These are phyloP conservation scores for Limnomonas spitsbergensis DNA, from an alignment of 139 green algal species.

Conservation along the genomic window DNA sequence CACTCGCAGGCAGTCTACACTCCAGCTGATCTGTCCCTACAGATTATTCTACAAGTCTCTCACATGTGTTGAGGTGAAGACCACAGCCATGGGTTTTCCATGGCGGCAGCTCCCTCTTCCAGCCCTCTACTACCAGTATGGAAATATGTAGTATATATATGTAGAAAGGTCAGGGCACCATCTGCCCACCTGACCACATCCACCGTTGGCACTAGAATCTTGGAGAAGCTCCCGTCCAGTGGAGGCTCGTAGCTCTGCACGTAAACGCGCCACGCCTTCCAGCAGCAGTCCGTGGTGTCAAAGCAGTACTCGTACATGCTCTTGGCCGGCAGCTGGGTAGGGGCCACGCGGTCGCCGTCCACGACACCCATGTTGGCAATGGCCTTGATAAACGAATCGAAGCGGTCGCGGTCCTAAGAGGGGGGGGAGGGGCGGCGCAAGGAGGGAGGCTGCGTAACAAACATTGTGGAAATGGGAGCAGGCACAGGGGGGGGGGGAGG, in stretches of 20 bases:
- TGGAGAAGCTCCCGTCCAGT: conserved; percentile 63
- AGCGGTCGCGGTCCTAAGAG: conserved; percentile 59
- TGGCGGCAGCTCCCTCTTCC: no score
- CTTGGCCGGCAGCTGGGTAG: conserved; percentile 61
- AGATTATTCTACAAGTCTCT: no score
- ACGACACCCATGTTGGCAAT: conserved; percentile 55
- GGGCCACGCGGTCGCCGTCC: conserved; percentile 59
- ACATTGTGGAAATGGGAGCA: no score
- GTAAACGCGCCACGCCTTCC: conserved; percentile 67
- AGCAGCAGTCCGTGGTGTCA: conserved; percentile 57
- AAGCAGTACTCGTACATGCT: conserved; percentile 86
- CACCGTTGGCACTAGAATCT: conserved; percentile 83
- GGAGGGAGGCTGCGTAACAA: conserved; percentile 41
- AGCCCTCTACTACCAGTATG: no score
- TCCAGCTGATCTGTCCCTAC: no score
- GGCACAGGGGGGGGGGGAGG: background rate
- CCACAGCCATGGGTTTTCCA: no score
- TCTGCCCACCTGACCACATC: conserved; percentile 65
- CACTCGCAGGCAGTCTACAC: no score
- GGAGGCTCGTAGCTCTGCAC: conserved; percentile 61
- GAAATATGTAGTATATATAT: no score
- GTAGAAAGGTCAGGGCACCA: no score
- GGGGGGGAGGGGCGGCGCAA: conserved; percentile 16
- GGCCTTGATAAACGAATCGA: conserved; percentile 72
- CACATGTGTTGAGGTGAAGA: no score